These are phyloP conservation scores for Entonaema liquescens DNA, from an alignment of 495 filamentous ascomycete species.

Conservation along the genomic window DNA sequence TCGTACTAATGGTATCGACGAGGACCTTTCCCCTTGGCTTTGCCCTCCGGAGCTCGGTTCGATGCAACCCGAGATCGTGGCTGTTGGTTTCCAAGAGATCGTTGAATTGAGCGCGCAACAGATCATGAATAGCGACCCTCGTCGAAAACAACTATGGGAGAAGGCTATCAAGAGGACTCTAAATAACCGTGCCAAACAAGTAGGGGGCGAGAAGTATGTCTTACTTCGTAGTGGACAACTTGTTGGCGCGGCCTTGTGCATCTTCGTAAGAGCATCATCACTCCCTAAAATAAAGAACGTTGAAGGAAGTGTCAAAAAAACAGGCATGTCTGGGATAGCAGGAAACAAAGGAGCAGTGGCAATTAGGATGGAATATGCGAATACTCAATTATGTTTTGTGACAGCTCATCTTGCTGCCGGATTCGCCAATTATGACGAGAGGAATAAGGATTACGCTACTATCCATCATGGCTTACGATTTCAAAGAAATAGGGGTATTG, in stretches of 20 bases:
- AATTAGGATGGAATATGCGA: conserved; percentile 94
- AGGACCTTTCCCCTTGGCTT: conserved; percentile 88
- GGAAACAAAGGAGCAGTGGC: conserved; percentile 99
- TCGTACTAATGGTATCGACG: conserved; percentile 72
- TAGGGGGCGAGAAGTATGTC: conserved; percentile 80
- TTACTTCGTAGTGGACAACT: conserved; percentile 91
- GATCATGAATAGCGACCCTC: conserved; percentile 98
- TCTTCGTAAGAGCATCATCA: conserved; percentile 82
- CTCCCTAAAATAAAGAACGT: conserved; percentile 91
- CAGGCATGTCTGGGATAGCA: conserved; percentile 94
- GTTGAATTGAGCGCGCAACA: conserved; percentile 96
- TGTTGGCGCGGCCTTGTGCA: conserved; percentile 89
- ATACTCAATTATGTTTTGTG: conserved; percentile 91
- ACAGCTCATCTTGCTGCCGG: conserved; percentile 97
- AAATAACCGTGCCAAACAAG: conserved; percentile 70
- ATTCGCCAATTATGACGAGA: conserved; percentile 95
- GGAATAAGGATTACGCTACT: conserved; percentile 91
- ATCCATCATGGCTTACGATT: conserved; percentile 89
- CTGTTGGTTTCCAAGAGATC: conserved; percentile 96
- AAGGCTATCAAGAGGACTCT: conserved; percentile 77
- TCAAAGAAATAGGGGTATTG: conserved; percentile 86
- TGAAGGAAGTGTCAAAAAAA: conserved; percentile 96
- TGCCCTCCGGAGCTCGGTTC: conserved; percentile 62
- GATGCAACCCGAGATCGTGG: conserved; percentile 78
- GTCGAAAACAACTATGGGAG: conserved; percentile 86